Conservation (phyloP, 805 yeast species). For the Metschnikowia kofuensis region DNA sequence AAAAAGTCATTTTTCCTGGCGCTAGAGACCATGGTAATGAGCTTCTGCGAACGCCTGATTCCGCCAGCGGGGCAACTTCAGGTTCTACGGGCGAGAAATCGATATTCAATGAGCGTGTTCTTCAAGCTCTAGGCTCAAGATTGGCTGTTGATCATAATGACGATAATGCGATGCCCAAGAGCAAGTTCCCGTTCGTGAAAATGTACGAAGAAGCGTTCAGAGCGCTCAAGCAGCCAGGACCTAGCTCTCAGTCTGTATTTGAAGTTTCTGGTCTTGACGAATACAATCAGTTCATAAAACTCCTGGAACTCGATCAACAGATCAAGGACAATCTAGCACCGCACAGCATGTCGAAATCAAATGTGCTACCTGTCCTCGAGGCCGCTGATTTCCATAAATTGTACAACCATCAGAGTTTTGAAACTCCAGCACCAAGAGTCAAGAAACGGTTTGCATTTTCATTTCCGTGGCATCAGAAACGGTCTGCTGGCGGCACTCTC, state of each 20-base stretch:
- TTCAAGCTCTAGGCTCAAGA: conserved; percentile 3
- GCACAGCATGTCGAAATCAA: not conserved
- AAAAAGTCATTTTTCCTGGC: too few species aligned
- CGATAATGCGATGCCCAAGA: not conserved
- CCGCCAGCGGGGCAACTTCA: too few species aligned
- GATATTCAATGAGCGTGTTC: not conserved
- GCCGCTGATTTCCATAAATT: conserved; percentile 9
- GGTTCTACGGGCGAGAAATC: too few species aligned
- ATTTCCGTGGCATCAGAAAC: not conserved
- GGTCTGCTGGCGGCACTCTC: not conserved
- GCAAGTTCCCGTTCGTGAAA: conserved; percentile 12
- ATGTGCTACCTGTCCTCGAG: conserved; percentile 11
- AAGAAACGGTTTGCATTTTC: not conserved
- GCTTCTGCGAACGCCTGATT: too few species aligned
- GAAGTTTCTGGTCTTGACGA: conserved; percentile 33
- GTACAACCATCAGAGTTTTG: conserved; percentile 4
- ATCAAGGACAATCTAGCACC: conserved; percentile 23
- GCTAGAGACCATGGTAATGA: too few species aligned
- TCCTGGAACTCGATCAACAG: conserved; percentile 33
- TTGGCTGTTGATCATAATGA: conserved; percentile 1
- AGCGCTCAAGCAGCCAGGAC: conserved; percentile 1
- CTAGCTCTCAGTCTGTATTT: conserved; percentile 24
- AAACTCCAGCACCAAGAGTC: not conserved
- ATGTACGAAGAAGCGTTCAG: conserved; percentile 9
- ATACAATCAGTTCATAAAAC: conserved; percentile 30